Evolutionary conservation across 148 eudicot genomes (phyloP).

Genomic region (Cornus florida): DNA sequence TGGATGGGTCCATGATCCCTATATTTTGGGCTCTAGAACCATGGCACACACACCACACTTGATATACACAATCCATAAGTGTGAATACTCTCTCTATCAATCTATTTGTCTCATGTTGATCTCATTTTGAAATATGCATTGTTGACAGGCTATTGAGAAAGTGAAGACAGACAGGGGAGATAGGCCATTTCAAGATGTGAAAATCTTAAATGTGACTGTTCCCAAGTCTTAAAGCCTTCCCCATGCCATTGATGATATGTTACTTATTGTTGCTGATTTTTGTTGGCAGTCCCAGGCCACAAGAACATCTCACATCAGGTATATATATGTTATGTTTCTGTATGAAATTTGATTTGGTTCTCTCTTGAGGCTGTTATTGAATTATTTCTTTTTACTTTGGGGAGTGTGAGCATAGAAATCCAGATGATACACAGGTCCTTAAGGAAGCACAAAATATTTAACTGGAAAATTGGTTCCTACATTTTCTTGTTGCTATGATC

Average conservation of each 20-base stretch:
- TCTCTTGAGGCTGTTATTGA: background rate
- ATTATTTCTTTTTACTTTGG: background rate
- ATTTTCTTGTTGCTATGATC: no score
- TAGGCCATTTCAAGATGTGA: conserved; percentile 94
- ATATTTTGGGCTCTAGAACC: background rate
- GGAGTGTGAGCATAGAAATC: background rate
- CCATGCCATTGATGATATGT: background rate
- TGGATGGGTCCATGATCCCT: background rate
- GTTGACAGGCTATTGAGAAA: conserved; percentile 80
- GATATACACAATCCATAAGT: background rate
- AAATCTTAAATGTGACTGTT: conserved; percentile 92
- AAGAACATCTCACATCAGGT: background rate
- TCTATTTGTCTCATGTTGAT: background rate
- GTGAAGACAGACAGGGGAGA: conserved; percentile 91
- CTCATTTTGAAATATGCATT: background rate
- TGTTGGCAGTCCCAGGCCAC: background rate
- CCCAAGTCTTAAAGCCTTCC: conserved; percentile 59
- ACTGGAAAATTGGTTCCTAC: no score
- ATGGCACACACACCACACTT: background rate
- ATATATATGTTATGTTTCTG: background rate
- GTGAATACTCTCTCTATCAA: background rate
- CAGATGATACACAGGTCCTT: no score
- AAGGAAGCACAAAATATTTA: no score
- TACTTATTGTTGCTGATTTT: background rate
- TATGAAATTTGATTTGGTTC: background rate